Base-by-base conservation (phyloP, 306 rosid species). In the Cicer yamashitae region DNA sequence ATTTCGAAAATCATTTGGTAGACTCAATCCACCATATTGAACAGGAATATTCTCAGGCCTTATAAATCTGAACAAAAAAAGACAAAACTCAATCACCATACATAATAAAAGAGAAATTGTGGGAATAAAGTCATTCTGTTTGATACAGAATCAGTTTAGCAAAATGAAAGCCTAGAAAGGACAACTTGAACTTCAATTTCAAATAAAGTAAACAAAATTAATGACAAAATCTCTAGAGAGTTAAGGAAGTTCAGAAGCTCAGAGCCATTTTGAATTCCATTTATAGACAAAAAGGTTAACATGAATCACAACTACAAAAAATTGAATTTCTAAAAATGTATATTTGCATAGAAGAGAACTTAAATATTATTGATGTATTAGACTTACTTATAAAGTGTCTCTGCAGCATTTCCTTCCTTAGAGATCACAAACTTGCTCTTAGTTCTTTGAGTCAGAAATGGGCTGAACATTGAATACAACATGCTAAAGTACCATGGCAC, bases 401-500 rank as follows among this genome's bases (percentile, higher is more conserved):
- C 99, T 7, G 96, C 96, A n/a, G 88, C 93, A 82, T 90, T 90
- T 71, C 99, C 99, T 89, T 94, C 97, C 83, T 92, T 92, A 8
- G 96, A 85, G 50, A 94, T 92, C 85, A 94, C 92, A 75, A 94
- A 94, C 82, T 94, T 94, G 96, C 98, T 92, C 88, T 94, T 94
- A 0, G 96, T 94, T 63, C 99, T 80, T 72, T 94, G 99, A 53
- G 99, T 94, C 73, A 94, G 80, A 81, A 94, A 94, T 1, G 99
- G 98, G 77, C 96, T 90, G 73, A 92, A 90, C 88, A 94, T 82
- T 3, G 99, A 92, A 73, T 92, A 92, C 85, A 92, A 61, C 80
- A 92, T 60, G 76, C 93, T 94, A 83, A 94, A 94, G 89, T 94
- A 94, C 99, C 99, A 94, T 0, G 98, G 98, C 30, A 92, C 99